A percentile compares a stretch with the other conserved stretches of the same genome.
Evolutionary conservation across 352 stramenopile genomes (phyloP).

Genomic region (Pythium monospermum): DNA sequence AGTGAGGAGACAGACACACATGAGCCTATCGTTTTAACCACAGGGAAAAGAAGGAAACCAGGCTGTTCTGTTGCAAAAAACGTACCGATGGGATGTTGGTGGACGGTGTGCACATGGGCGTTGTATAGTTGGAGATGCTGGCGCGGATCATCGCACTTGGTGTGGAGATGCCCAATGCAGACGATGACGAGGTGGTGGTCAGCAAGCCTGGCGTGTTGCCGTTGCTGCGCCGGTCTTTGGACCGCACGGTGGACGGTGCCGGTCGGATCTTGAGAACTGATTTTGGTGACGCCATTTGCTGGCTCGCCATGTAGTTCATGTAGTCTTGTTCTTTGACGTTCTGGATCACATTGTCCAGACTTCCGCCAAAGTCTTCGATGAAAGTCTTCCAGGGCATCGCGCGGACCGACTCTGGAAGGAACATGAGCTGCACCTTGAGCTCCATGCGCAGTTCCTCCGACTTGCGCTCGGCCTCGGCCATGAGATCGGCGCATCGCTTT

Average conservation of each 20-base stretch:
- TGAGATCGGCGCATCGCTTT: conserved; percentile 52
- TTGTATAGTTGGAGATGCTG: conserved; percentile 22
- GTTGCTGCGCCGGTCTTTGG: conserved; percentile 23
- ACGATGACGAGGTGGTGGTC: background rate
- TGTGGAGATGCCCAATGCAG: conserved; percentile 10
- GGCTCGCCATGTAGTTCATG: conserved; percentile 22
- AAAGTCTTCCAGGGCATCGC: conserved; percentile 80
- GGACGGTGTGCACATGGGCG: conserved; percentile 18
- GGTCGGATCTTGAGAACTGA: conserved; percentile 27
- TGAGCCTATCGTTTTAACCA: background rate
- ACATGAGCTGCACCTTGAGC: conserved; percentile 77
- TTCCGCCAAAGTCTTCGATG: conserved; percentile 70
- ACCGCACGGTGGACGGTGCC: conserved; percentile 24
- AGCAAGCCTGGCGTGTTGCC: conserved; percentile 14
- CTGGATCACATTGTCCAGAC: conserved; percentile 67
- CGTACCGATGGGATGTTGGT: conserved; percentile 31
- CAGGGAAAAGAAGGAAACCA: background rate
- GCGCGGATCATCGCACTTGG: conserved; percentile 12
- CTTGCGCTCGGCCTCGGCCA: conserved; percentile 45
- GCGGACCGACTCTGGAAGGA: conserved; percentile 60
- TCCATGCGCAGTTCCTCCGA: conserved; percentile 66
- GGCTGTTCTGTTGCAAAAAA: too few species aligned
- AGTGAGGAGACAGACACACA: background rate
- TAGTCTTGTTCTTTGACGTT: conserved; percentile 42
- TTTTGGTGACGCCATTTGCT: conserved; percentile 21